phyloP scores from a whole-genome alignment of 1,139 yeast genomes.

The Candida mesenterica region DNA sequence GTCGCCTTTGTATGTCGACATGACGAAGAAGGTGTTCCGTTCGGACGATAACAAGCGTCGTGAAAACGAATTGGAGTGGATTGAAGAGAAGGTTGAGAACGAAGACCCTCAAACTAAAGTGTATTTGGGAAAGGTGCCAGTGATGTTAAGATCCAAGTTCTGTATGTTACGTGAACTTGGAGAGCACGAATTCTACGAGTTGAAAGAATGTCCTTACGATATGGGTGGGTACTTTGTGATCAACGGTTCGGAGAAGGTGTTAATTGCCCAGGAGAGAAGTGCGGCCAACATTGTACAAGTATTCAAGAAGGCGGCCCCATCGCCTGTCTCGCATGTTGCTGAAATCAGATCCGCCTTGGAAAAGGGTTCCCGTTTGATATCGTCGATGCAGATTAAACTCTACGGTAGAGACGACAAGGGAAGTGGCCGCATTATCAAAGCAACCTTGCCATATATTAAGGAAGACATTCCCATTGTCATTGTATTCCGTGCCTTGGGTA shows the following conservation, averaged over 20 bases:
- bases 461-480: conserved; percentile 96
- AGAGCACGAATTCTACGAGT: conserved; percentile 92
- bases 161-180: conserved; percentile 90
- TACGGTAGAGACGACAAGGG: conserved; percentile 82
- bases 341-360: conserved; percentile 96
- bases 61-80: conserved; percentile 73
- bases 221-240: conserved; percentile 99
- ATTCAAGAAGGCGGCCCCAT: conserved; percentile 95
- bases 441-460: conserved; percentile 92
- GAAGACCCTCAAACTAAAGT: conserved; percentile 71
- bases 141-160: conserved; percentile 94
- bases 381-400: conserved; percentile 90
- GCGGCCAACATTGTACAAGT: conserved; percentile 99
- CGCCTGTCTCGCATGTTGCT: conserved; percentile 94
- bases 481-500: conserved; percentile 96
- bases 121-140: conserved; percentile 94
- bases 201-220: conserved; percentile 98
- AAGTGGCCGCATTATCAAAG: conserved; percentile 81
- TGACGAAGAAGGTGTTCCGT: conserved; percentile 85
- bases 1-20: conserved; percentile 93
- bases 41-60: conserved; percentile 61
- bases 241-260: conserved; percentile 96
- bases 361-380: conserved; percentile 92
- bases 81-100: conserved; percentile 49
- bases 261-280: conserved; percentile 97